A percentile compares a stretch with the other conserved stretches of the same genome.
Evolutionary conservation across 768 basidiomycete species (phyloP).

Genomic region (Pleurotus tuber-regium): DNA sequence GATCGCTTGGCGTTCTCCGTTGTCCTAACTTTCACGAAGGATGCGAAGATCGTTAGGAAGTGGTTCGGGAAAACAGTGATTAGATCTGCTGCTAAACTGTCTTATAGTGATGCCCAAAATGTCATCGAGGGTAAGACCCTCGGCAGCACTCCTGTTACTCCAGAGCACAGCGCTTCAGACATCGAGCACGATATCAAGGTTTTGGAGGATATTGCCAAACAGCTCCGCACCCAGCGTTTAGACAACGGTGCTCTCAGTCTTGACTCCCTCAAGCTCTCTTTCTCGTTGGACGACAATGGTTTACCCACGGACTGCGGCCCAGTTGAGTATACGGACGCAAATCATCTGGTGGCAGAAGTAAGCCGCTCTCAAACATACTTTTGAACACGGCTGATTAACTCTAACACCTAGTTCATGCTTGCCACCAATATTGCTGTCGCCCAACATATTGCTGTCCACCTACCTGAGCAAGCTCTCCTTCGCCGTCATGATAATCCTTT

Average conservation of each 20-base stretch:
- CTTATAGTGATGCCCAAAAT: constrained; percentile 79
- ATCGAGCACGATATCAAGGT: constrained; percentile 76
- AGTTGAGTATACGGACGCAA: constrained; percentile 65
- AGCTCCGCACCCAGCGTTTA: constrained; percentile 69
- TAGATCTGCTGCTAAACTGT: constrained; percentile 83
- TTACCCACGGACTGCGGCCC: constrained; percentile 77
- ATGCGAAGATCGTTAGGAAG: constrained; percentile 80
- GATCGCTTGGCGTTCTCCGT: constrained; percentile 93
- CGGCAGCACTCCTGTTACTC: constrained; percentile 45
- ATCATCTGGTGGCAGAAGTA: constrained; percentile 88
- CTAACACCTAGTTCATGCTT: constrained; percentile 77
- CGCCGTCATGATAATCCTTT: constrained; percentile 93
- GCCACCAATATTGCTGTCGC: constrained; percentile 88
- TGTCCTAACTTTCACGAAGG: constrained; percentile 80
- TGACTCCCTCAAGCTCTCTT: constrained; percentile 67
- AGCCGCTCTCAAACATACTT: no score
- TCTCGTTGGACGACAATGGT: constrained; percentile 77
- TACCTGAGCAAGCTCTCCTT: constrained; percentile 96
- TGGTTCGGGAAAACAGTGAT: constrained; percentile 95
- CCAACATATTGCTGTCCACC: constrained; percentile 87
- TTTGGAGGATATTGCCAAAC: constrained; percentile 67
- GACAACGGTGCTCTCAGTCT: constrained; percentile 78
- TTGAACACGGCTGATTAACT: no score
- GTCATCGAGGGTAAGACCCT: constrained; percentile 75
- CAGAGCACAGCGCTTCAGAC: constrained; percentile 56